phyloP scores from a whole-genome alignment of 257 asterid species.

The Scutellaria barbata region DNA sequence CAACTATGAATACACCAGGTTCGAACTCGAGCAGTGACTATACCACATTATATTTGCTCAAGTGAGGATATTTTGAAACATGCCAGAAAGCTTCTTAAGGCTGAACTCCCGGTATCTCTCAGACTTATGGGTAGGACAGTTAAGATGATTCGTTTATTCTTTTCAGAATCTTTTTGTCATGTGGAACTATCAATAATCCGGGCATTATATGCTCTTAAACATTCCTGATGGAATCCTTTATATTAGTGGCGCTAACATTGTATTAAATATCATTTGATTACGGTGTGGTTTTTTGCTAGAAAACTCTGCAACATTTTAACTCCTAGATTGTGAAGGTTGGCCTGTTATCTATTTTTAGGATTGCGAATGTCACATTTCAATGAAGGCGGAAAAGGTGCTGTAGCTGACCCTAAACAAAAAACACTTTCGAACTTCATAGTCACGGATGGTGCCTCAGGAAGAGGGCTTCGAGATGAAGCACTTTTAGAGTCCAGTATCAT shows the following conservation, averaged over 20 bases:
- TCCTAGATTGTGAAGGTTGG: no score
- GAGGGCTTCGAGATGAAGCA: conserved; percentile 38
- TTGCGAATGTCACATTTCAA: conserved; percentile 82
- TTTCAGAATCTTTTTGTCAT: not conserved
- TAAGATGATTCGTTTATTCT: conserved; percentile 17
- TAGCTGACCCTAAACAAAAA: conserved; percentile 78
- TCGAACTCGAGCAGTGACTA: conserved; percentile 87
- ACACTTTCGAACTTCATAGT: conserved; percentile 68
- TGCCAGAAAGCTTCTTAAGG: conserved; percentile 86
- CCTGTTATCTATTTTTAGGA: conserved; percentile 46
- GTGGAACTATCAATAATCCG: not conserved
- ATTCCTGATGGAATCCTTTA: not conserved
- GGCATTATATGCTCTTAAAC: conserved; percentile 8
- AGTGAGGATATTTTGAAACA: conserved; percentile 79
- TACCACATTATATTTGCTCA: conserved; percentile 67
- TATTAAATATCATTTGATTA: conserved; percentile 7
- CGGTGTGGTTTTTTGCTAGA: not conserved
- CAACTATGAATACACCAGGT: conserved; percentile 57
- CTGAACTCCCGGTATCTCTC: conserved; percentile 88
- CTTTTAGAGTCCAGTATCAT: conserved; percentile 40
- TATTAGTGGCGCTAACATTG: not conserved
- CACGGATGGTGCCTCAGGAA: conserved; percentile 48
- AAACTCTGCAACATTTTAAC: not conserved
- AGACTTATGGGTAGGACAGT: conserved; percentile 80
- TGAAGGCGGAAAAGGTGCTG: conserved; percentile 59